Conservation (phyloP, 768 basidiomycete genomes). For the Nevesoporus exiguus region DNA sequence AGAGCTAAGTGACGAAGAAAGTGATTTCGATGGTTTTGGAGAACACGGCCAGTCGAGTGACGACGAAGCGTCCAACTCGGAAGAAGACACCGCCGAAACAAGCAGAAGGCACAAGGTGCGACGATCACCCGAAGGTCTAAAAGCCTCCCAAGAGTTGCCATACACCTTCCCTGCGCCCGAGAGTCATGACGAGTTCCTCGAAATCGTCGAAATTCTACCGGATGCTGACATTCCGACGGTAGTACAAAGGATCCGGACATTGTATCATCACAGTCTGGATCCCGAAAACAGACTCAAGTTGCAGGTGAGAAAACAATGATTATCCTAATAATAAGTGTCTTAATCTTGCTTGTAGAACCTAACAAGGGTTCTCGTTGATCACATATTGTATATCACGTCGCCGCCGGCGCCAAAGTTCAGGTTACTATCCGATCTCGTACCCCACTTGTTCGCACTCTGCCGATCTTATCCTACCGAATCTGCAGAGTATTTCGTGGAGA, state of each 20-base stretch:
- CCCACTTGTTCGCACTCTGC: conserved; percentile 76
- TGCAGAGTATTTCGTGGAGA: conserved; percentile 76
- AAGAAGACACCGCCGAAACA: conserved; percentile 42
- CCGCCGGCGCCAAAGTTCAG: conserved; percentile 57
- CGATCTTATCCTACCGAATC: conserved; percentile 77
- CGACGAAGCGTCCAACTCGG: conserved; percentile 34
- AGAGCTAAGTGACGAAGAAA: conserved; percentile 26
- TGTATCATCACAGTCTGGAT: conserved; percentile 91
- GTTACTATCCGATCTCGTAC: conserved; percentile 62
- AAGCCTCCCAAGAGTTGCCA: conserved; percentile 64
- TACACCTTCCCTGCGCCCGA: conserved; percentile 90
- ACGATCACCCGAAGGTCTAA: conserved; percentile 31
- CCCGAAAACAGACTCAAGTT: conserved; percentile 90
- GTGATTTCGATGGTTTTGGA: conserved; percentile 32
- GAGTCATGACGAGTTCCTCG: conserved; percentile 86
- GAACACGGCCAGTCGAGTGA: conserved; percentile 36
- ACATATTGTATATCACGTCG: conserved; percentile 73
- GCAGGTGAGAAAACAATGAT: conserved; percentile 54
- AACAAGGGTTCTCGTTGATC: conserved; percentile 78
- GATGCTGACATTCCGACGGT: conserved; percentile 76
- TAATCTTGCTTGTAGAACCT: conserved; percentile 50
- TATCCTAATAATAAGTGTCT: neutral
- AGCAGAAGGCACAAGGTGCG: conserved; percentile 31
- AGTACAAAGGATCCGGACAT: conserved; percentile 82
- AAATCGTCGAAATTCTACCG: conserved; percentile 66